Base-by-base conservation (phyloP, 164 flowering plant species). In the Macadamia integrifolia region DNA sequence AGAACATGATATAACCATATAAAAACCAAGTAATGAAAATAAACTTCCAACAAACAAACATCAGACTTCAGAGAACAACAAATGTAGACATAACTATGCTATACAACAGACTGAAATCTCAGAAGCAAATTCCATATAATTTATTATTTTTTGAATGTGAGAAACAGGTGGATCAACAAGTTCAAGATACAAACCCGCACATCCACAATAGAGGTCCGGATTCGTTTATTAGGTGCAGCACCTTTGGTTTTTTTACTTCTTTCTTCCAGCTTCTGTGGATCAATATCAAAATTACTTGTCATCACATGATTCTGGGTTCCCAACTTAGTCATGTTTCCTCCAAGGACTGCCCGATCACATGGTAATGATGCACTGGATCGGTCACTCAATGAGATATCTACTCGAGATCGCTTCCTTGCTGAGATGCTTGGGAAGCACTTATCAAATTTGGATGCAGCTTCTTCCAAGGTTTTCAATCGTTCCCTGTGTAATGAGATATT, bases 131-230 rank as follows among this genome's bases (percentile, higher is more conserved):
- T 23, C 23, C 23, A 23, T 23, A 23, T 23, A 23, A 23, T 23
- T 23, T 23, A 23, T 23, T 23, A 23, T 23, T 23, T 23, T 23
- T 23, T 23, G 40, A 44, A 49, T 23, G 31, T 11, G 53, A 14
- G 15, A n/a, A 65, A 2, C 35, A 46, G 46, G 9, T 3, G 1
- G 67, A 58, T 46, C 29, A 6, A 63, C 42, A 72, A 58, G 3
- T 40, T 11, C 28, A 72, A 49, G 58, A 69, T 52, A 77, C 77
- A 67, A 68, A 86, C 96, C 87, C 80, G 83, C 32, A 69, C 70
- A 75, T 90, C 98, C 75, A 79, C 78, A 85, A 89, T 68, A 72
- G 98, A 90, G 32, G 96, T 89, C 64, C 98, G 78, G 13, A 87
- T 83, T 50, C 98, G 98, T 73, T 88, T 93, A 74, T 75, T 90